Base-by-base conservation (phyloP, 2,329 filamentous ascomycete genomes). In the Aspergillus uvarum region DNA sequence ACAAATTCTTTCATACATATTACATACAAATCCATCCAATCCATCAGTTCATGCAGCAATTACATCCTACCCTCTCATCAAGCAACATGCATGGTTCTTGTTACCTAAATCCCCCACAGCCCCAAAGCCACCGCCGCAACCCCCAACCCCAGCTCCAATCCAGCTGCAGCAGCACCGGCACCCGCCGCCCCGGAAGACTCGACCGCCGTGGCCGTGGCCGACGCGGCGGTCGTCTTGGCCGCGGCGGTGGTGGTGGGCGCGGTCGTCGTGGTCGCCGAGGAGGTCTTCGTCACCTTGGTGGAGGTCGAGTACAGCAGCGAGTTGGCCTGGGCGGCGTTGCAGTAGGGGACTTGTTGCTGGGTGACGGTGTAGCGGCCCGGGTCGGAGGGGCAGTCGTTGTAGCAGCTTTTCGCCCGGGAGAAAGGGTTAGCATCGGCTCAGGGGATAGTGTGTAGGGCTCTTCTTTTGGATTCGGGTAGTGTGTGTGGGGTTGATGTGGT, bases 371-470 rank as follows among this genome's bases (percentile, higher is more conserved):
- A 68, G 44, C 70, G 67, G 53, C 71, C 73, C 16, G 76, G 63
- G 67, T 82, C 79, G 64, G 77, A 73, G 55, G 85, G 85, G 77
- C 87, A 88, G 79, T 86, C 85, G 79, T 83, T 83, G 78, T 86
- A 88, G 82, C 86, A 88, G 32, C 80, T 82, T 22, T 51, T 16
- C 7, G 26, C 26, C 2, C 7, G 8, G 26, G 26, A 8, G 26
- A 29, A 29, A 29, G 26, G 24, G 26, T 29, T 29, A 29, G 24
- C 0, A 5, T 26, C 7, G 1, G 24, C 7, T 22, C 22, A 7
- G 24, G 5, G 5, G 24, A 26, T 5, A 26, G 24, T 26, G 24
- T 7, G 24, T 12, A 26, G 38, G 4, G 22, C 21, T 31, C 16
- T 10, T 14, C 12, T 8, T 51, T 7, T 35, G 21, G 11, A 12